A percentile compares a stretch with the other conserved stretches of the same genome.
Conservation (phyloP, 108 stramenopile genomes). For the Chaetoceros muelleri region DNA sequence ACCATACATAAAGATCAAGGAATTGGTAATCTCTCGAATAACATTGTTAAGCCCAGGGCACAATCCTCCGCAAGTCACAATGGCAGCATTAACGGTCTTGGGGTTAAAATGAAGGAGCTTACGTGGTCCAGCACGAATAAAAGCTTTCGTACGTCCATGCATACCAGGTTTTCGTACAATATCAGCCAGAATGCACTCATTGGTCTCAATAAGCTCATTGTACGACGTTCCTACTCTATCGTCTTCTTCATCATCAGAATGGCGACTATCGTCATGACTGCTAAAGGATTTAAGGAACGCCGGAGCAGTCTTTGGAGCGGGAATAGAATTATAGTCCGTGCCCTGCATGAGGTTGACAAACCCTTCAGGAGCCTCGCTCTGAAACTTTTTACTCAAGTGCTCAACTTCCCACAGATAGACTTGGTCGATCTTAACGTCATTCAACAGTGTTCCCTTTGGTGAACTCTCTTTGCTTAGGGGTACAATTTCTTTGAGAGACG, state of each 20-base stretch:
- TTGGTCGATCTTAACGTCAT: conserved; percentile 32
- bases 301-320: not conserved
- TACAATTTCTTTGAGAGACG: not conserved
- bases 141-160: conserved; percentile 36
- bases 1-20: conserved; percentile 41
- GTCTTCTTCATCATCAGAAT: conserved; percentile 5
- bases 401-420: conserved; percentile 77
- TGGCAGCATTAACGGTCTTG: conserved; percentile 79
- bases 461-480: not conserved
- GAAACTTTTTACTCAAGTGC: conserved; percentile 54
- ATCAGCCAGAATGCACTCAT: conserved; percentile 79
- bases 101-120: conserved; percentile 84
- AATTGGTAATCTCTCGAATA: conserved; percentile 55
- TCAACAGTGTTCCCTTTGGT: conserved; percentile 42
- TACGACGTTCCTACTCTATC: conserved; percentile 26
- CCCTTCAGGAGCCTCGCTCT: conserved; percentile 24
- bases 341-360: not conserved
- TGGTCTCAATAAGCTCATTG: conserved; percentile 74
- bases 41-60: conserved; percentile 89
- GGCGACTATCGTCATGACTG: not conserved
- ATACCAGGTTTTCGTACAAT: conserved; percentile 67
- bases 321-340: not conserved
- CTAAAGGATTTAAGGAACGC: not conserved
- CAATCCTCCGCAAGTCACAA: conserved; percentile 96
- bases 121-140: conserved; percentile 85